Percentiles rank a stretch among this genome's conserved stretches.
Evolutionary conservation across 148 eudicot genomes (phyloP).

Genomic region (Camellia sinensis): DNA sequence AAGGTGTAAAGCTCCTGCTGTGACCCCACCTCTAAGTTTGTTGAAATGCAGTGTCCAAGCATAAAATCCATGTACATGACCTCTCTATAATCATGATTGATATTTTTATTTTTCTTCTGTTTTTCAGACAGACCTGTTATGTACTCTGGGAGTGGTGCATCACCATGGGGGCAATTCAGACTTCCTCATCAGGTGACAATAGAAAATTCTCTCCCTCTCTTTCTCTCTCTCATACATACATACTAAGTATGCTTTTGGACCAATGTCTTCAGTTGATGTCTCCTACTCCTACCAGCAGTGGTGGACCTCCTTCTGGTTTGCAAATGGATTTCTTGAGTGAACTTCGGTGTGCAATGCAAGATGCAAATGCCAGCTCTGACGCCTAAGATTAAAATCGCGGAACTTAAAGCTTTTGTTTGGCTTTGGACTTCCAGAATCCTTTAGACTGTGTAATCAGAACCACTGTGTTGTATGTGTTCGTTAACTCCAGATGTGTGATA

Average conservation of each 20-base stretch:
- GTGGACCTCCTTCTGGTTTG: conserved; percentile 16
- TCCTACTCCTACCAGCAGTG: conserved; percentile 5
- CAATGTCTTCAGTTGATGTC: conserved; percentile 10
- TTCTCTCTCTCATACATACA: not conserved
- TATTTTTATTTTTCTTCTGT: not conserved
- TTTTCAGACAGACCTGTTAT: conserved; percentile 63
- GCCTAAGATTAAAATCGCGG: conserved; percentile 11
- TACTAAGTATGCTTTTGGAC: not conserved
- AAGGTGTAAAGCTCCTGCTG: not conserved
- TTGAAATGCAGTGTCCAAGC: not conserved
- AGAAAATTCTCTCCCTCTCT: not conserved
- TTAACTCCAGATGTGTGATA: not conserved
- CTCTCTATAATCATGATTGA: not conserved
- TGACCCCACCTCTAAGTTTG: not conserved
- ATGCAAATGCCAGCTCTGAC: conserved; percentile 29
- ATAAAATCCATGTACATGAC: not conserved
- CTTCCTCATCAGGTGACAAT: conserved; percentile 69
- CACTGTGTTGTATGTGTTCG: no score
- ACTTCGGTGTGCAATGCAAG: conserved; percentile 55
- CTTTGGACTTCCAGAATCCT: no score
- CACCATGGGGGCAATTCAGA: conserved; percentile 61
- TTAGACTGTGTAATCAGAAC: no score
- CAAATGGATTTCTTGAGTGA: conserved; percentile 26
- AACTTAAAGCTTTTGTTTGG: not conserved
- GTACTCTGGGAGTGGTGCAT: conserved; percentile 53